Evolutionary conservation across 768 basidiomycete genomes (phyloP), one percentile per base, ranked within the genome.

Genomic region (Fomitopsis serialis): DNA sequence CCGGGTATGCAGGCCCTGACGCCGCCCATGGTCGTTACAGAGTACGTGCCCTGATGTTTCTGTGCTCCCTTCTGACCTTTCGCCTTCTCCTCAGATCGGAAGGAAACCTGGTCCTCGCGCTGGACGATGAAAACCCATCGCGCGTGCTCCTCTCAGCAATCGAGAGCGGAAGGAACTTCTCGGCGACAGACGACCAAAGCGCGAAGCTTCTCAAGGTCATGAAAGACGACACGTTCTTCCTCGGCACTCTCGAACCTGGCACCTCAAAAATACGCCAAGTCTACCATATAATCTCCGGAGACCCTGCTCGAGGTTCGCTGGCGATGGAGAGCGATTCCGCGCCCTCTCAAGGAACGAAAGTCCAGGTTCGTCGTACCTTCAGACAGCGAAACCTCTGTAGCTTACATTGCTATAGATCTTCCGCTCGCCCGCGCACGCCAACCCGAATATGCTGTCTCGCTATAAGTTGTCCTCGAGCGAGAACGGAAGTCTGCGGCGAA

Each of bases 21-120:
- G 48, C 44, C 40, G 0, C 67, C 73, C 4, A 66, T 88, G 69
- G 68, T 61, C 0, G 74, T 92, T 10, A 84, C 86, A 1, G 68
- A 72, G 85, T 85, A 62, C 13, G 37, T 45, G 66, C 36, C 34
- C 5, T 27, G 13, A 23, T 24, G 34, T 46, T 42, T 17, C 37
- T 42, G 29, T 40, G n/a, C 17, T 11, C 29, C 29, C 29, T 11
- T 32, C 48, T 35, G 34, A 36, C 32, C 12, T 13, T 13, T 36
- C 21, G 21, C 6, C 32, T 8, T 25, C 8, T 45, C 13, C 7
- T 19, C 23, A 87, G 87, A 25, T 75, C 80, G 6, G 81, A 87
- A 67, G 89, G 89, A 2, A 92, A 91, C 61, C 75, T 92, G 58
- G 70, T 92, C 42, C 76, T 82, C 46, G 64, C 76, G 5, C 66